phyloP scores from a whole-genome alignment of 352 stramenopile species.

The Phytophthora nicotianae region DNA sequence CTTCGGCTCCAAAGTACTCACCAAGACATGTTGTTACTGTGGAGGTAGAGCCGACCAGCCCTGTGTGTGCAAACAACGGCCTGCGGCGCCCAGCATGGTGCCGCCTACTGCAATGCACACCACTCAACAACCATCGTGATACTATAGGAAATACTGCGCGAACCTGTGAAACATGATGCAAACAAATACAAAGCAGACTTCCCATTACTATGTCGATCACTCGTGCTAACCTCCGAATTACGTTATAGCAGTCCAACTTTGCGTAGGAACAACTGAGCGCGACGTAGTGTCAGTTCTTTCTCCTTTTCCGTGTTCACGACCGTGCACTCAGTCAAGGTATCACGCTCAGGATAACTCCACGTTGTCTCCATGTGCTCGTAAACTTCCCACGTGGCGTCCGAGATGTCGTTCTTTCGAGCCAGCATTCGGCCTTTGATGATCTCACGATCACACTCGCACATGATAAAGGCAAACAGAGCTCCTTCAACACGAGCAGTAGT shows the following conservation, averaged over 20 bases:
- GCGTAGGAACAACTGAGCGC: constrained; percentile 60
- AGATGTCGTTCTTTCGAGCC: constrained; percentile 62
- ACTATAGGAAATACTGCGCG: constrained; percentile 24
- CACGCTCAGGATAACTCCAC: constrained; percentile 46
- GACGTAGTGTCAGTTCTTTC: constrained; percentile 62
- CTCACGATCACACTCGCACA: constrained; percentile 74
- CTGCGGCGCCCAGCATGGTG: constrained; percentile 17
- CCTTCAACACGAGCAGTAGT: constrained; percentile 49
- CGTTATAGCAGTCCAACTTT: constrained; percentile 55
- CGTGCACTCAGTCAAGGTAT: constrained; percentile 46
- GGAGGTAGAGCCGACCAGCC: constrained; percentile 36
- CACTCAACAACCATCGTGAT: constrained; percentile 36
- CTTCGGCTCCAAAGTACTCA: constrained; percentile 77
- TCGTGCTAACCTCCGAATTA: constrained; percentile 4
- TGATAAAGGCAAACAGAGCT: constrained; percentile 53
- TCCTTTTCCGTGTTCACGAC: constrained; percentile 77
- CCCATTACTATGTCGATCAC: neutral
- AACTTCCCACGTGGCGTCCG: constrained; percentile 71
- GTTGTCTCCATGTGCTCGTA: constrained; percentile 66
- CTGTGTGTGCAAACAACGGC: constrained; percentile 42
- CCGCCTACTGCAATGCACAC: constrained; percentile 13
- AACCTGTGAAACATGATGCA: constrained; percentile 19
- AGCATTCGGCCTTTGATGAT: constrained; percentile 69
- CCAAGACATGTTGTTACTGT: constrained; percentile 76
- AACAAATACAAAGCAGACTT: constrained; percentile 16